Conservation (phyloP, 345 rosid species). For the Rhodamnia argentea region DNA sequence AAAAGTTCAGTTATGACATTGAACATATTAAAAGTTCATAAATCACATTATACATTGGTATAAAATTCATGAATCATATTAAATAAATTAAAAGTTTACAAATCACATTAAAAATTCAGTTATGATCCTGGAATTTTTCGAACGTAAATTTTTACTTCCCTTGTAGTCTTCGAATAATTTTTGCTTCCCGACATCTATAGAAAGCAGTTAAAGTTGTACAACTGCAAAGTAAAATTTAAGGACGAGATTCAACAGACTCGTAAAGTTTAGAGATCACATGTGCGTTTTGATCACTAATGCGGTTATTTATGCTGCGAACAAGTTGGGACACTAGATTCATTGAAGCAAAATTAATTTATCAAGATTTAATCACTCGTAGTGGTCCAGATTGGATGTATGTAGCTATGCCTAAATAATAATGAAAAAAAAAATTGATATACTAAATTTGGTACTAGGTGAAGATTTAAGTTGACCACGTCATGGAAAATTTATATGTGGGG, state of each 20-base stretch:
- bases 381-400: neutral
- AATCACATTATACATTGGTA: no score
- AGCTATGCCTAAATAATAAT: neutral
- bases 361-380: neutral
- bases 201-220: neutral
- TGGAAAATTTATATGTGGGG: neutral
- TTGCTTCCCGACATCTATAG: neutral
- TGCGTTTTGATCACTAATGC: neutral
- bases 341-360: neutral
- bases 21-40: no score
- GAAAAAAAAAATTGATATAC: no score
- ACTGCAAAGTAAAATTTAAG: neutral
- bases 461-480: neutral
- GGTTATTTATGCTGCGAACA: neutral
- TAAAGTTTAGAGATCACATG: neutral
- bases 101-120: no score
- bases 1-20: no score
- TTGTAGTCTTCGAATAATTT: neutral
- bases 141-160: neutral
- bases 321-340: neutral
- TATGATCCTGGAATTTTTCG: no score
- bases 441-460: neutral
- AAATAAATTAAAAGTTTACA: no score
- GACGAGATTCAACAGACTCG: neutral
- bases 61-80: no score